Evolutionary conservation across 2,329 filamentous ascomycete genomes (phyloP).

Genomic region (Sordariomycetes sp.): DNA sequence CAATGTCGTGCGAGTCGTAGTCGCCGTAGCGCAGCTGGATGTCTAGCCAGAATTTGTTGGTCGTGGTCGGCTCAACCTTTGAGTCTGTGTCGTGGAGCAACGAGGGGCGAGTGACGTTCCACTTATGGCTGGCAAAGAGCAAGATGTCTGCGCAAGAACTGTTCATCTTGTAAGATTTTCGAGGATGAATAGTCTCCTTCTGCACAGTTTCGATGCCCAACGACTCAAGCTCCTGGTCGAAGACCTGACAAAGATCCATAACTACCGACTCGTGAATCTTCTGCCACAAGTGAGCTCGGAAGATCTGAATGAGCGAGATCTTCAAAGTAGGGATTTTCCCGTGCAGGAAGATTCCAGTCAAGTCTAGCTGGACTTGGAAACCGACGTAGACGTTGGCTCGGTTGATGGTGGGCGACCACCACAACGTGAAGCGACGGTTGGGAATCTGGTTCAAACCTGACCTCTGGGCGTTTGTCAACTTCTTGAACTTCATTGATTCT

Average conservation of each 20-base stretch:
- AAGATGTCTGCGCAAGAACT: constrained; percentile 96
- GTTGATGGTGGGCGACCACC: constrained; percentile 95
- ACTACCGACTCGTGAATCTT: constrained; percentile 99
- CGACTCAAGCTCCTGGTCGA: constrained; percentile 93
- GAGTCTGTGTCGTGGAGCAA: constrained; percentile 95
- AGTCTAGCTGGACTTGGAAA: constrained; percentile 97
- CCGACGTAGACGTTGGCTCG: constrained; percentile 96
- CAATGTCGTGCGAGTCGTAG: constrained; percentile 98
- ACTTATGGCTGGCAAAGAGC: constrained; percentile 95
- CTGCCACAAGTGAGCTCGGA: constrained; percentile 99
- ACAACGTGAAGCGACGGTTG: constrained; percentile 94
- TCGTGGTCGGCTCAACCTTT: constrained; percentile 83
- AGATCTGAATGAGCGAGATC: constrained; percentile 97
- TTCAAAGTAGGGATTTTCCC: constrained; percentile 98
- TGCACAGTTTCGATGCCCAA: constrained; percentile 95
- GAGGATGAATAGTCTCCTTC: constrained; percentile 96
- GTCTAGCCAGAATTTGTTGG: constrained; percentile 99
- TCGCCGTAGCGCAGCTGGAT: constrained; percentile 95
- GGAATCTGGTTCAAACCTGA: constrained; percentile 98
- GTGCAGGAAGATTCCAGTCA: constrained; percentile 98
- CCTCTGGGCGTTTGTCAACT: constrained; percentile 92
- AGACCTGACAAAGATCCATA: constrained; percentile 98
- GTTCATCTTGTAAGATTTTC: constrained; percentile 99
- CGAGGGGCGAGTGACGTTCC: constrained; percentile 93
- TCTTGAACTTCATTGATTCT: constrained; percentile 91